These are phyloP conservation scores for Lentinus brumalis DNA, from an alignment of 768 basidiomycete genomes.

Conservation along the genomic window DNA sequence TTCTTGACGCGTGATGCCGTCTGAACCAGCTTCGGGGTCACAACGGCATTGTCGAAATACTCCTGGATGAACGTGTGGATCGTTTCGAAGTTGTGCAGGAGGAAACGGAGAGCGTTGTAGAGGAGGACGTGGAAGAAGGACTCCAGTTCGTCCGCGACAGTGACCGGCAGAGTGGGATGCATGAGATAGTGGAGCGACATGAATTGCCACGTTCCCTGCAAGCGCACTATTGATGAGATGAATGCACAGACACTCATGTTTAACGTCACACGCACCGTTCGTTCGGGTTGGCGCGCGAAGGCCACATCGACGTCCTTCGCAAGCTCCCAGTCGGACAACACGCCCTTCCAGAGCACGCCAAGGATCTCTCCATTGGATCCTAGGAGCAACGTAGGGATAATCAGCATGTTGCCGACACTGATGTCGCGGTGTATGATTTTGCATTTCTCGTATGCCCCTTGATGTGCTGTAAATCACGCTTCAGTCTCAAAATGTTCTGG, in stretches of 20 bases:
- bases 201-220: conserved; percentile 26
- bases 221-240: not conserved
- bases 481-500: not conserved
- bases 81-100: not conserved
- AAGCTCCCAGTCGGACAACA: conserved; percentile 10
- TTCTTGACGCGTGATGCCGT: not conserved
- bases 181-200: conserved; percentile 11
- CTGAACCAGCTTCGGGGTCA: not conserved
- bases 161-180: conserved; percentile 5
- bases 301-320: not conserved
- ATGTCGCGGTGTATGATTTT: conserved; percentile 10
- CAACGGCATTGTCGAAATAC: not conserved
- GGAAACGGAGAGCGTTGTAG: conserved; percentile 4
- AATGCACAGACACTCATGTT: not conserved
- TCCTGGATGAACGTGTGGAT: not conserved
- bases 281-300: not conserved
- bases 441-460: conserved; percentile 1
- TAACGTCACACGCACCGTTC: not conserved
- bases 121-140: conserved; percentile 17
- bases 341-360: not conserved
- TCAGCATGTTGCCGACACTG: conserved; percentile 15
- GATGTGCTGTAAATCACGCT: not conserved
- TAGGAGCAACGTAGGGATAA: not conserved
- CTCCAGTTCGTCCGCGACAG: conserved; percentile 23
- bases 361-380: not conserved